A percentile compares a stretch with the other conserved stretches of the same genome.
These are phyloP conservation scores for Saccharomycopsis schoenii DNA, from an alignment of 805 yeast genomes.

Conservation along the genomic window DNA sequence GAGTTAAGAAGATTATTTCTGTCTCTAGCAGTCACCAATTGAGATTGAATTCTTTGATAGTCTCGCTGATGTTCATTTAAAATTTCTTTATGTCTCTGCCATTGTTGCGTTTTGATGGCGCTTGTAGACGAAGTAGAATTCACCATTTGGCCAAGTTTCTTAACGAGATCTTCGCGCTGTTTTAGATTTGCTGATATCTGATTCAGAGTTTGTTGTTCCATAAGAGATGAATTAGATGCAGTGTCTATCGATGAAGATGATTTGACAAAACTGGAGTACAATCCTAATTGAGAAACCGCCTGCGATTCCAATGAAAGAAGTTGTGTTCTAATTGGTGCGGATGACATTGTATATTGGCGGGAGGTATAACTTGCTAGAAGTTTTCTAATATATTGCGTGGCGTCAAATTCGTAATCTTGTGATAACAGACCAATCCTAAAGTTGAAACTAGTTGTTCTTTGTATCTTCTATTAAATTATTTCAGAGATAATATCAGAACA, in stretches of 20 bases:
- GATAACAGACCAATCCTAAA: background rate
- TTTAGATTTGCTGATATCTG: background rate
- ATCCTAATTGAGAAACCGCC: slow-evolving; percentile 9
- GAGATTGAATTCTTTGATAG: slow-evolving; percentile 45
- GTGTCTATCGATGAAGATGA: background rate
- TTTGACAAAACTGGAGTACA: slow-evolving; percentile 9
- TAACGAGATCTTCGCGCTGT: slow-evolving; percentile 13
- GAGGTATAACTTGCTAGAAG: background rate
- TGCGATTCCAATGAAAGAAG: slow-evolving; percentile 14
- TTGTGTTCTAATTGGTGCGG: slow-evolving; percentile 15
- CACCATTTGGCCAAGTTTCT: slow-evolving; percentile 20
- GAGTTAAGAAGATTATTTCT: slow-evolving; percentile 62
- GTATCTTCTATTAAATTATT: too few relatives aligned
- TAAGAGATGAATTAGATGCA: background rate
- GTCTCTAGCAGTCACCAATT: slow-evolving; percentile 66
- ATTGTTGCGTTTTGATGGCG: slow-evolving; percentile 69
- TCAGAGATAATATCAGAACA: too few relatives aligned
- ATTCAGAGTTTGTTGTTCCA: background rate
- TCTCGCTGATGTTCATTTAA: slow-evolving; percentile 60
- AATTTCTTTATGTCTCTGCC: slow-evolving; percentile 72
- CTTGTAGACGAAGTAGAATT: slow-evolving; percentile 51
- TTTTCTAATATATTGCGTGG: background rate
- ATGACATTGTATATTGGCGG: slow-evolving; percentile 9
- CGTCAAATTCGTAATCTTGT: background rate
- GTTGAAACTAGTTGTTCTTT: too few relatives aligned